Evolutionary conservation across 2,329 filamentous ascomycete genomes (phyloP), one percentile per base, ranked within the genome.

Genomic region (Claviceps pazoutovae): DNA sequence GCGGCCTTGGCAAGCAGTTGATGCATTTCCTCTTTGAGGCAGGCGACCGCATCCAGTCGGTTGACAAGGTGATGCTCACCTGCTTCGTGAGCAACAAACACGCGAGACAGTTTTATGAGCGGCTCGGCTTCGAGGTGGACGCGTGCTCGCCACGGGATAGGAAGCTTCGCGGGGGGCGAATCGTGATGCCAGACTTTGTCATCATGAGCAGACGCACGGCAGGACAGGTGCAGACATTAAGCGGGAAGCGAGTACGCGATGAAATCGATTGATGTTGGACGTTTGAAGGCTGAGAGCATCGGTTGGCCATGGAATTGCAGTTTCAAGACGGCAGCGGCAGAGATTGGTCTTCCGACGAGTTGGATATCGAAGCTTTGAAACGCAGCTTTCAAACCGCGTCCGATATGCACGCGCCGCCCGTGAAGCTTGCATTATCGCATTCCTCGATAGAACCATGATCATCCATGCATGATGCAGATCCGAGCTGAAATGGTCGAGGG

Each of bases 51-150:
- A 74, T 83, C 21, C 69, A 73, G 2, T 70, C 71, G 0, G 71
- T 84, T 46, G 65, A 70, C 21, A 88, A 88, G 65, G 72, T 80
- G 46, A 89, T 89, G 85, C 68, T 89, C 59, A 88, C 84, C 1
- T 85, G 84, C 60, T 88, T 87, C 60, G 65, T 74, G 49, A 71
- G 72, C 55, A 89, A 89, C 60, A 57, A 65, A 36, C 65, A 66
- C 2, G 85, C 76, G 0, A 66, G 76, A 42, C 61, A 57, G 2
- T 84, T 88, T 58, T 89, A 89, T 64, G 64, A 70, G 46, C 75
- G 70, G 54, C 63, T 80, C 13, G 84, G 83, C 0, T 83, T 79
- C 59, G 65, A 56, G 39, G 70, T 65, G 45, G 80, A 84, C 57
- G 72, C 71, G 8, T 74, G 71, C 48, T 81, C 79, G 14, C 81